Evolutionary conservation across 345 rosid species (phyloP).

Genomic region (Odontarrhena argentea): DNA sequence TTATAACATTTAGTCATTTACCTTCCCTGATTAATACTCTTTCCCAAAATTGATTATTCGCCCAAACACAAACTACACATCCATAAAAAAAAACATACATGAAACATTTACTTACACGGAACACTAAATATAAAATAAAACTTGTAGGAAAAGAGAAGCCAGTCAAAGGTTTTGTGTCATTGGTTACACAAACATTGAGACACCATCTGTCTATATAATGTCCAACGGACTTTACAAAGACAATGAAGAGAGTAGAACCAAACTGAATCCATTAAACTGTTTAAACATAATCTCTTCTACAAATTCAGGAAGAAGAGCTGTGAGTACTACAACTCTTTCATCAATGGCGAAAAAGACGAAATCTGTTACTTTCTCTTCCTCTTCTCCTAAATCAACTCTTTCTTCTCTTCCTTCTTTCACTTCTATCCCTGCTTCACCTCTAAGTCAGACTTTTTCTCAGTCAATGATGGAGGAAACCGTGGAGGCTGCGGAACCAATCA

Average conservation of each 20-base stretch:
- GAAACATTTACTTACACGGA: neutral
- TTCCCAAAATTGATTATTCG: no score
- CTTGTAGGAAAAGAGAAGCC: slow-evolving; percentile 15
- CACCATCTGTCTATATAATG: slow-evolving; percentile 24
- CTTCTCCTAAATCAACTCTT: slow-evolving; percentile 25
- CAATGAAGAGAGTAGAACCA: neutral
- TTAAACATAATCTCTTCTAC: neutral
- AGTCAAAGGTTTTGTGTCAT: slow-evolving; percentile 22
- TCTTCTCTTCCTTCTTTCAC: slow-evolving; percentile 37
- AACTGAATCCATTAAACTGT: slow-evolving; percentile 12
- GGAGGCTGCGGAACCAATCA: slow-evolving; percentile 50
- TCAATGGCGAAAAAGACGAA: slow-evolving; percentile 31
- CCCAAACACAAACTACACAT: no score
- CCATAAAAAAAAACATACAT: neutral
- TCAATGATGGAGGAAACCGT: slow-evolving; percentile 55
- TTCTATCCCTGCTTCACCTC: slow-evolving; percentile 33
- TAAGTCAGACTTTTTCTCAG: slow-evolving; percentile 40
- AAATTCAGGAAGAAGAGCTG: neutral
- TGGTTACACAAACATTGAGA: slow-evolving; percentile 7
- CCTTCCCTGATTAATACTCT: no score
- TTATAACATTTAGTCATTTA: no score
- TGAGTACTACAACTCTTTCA: neutral
- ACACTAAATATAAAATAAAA: neutral
- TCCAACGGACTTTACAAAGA: slow-evolving; percentile 12
- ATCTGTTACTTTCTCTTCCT: slow-evolving; percentile 7